phyloP scores from a whole-genome alignment of 176 grass and related monocot genomes.

The Hordeum marinum region DNA sequence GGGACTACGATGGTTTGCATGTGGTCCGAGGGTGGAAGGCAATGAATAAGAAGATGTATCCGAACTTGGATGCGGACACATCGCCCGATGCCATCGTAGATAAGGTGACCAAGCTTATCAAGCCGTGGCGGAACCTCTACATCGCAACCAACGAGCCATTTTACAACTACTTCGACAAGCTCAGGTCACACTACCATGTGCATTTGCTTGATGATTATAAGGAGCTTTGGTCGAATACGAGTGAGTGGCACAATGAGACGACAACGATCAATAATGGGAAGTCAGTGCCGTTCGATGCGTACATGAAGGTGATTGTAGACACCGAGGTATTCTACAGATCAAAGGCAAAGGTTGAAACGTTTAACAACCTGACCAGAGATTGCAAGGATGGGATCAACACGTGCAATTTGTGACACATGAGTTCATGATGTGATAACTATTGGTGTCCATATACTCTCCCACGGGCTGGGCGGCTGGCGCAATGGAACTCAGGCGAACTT shows the following conservation, averaged over 20 bases:
- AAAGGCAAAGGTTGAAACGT: slow-evolving; percentile 73
- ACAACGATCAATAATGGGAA: slow-evolving; percentile 48
- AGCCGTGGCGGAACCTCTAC: slow-evolving; percentile 65
- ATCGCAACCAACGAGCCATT: slow-evolving; percentile 87
- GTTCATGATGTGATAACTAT: slow-evolving; percentile 15
- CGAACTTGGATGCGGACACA: slow-evolving; percentile 74
- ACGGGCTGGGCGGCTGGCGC: background rate
- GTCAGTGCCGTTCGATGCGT: slow-evolving; percentile 68
- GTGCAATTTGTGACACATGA: slow-evolving; percentile 54
- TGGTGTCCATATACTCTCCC: slow-evolving; percentile 33
- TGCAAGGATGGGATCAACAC: slow-evolving; percentile 98
- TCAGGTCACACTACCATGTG: slow-evolving; percentile 80
- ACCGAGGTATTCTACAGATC: slow-evolving; percentile 85
- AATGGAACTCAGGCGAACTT: slow-evolving; percentile 26
- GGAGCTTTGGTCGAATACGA: slow-evolving; percentile 72
- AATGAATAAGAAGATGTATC: slow-evolving; percentile 65
- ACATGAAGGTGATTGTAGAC: slow-evolving; percentile 90
- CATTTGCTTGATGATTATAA: slow-evolving; percentile 98
- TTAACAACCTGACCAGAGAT: slow-evolving; percentile 93
- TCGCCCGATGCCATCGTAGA: slow-evolving; percentile 56
- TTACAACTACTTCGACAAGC: slow-evolving; percentile 85
- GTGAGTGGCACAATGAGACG: slow-evolving; percentile 93
- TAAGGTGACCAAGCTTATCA: slow-evolving; percentile 63
- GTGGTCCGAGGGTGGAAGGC: slow-evolving; percentile 87
- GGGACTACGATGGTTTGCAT: slow-evolving; percentile 87